Conservation (phyloP, 2,329 filamentous ascomycete genomes). For the Neonectria ditissima region DNA sequence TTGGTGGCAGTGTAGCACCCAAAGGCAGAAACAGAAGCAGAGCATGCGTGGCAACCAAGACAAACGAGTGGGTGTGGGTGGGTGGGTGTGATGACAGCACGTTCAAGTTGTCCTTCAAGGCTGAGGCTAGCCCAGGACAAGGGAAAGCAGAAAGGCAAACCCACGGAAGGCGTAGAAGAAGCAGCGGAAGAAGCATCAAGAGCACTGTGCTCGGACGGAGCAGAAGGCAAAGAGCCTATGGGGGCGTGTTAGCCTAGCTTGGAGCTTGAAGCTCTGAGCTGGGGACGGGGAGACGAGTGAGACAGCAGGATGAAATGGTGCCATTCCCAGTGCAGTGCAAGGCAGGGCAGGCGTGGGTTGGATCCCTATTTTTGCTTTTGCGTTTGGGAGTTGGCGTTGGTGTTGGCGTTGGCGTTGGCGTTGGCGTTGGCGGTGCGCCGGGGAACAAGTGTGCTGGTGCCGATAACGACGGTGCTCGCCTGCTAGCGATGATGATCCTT, state of each 20-base stretch:
- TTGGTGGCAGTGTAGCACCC: neutral
- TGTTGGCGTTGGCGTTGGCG: neutral
- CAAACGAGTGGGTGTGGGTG: slow-evolving; percentile 1
- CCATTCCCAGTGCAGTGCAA: neutral
- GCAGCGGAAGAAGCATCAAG: slow-evolving; percentile 22
- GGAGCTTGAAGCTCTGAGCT: neutral
- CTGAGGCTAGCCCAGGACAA: slow-evolving; percentile 30
- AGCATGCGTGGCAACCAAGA: slow-evolving; percentile 12
- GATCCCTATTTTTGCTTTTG: neutral
- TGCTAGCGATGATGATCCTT: slow-evolving; percentile 33
- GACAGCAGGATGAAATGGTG: neutral
- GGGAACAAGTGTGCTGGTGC: slow-evolving; percentile 15
- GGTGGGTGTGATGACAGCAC: slow-evolving; percentile 2
- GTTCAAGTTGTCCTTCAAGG: slow-evolving; percentile 6
- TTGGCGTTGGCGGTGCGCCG: neutral
- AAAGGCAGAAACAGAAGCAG: neutral
- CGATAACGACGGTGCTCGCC: slow-evolving; percentile 9
- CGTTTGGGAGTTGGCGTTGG: neutral
- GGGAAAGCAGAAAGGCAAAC: slow-evolving; percentile 21
- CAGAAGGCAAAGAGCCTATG: neutral
- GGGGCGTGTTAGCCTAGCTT: neutral
- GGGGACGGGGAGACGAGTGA: neutral
- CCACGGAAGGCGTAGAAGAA: slow-evolving; percentile 18
- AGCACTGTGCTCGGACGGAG: neutral
- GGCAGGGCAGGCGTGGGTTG: neutral